Evolutionary conservation across 208 protist species (phyloP).

Genomic region (Wallacemonas sp.): DNA sequence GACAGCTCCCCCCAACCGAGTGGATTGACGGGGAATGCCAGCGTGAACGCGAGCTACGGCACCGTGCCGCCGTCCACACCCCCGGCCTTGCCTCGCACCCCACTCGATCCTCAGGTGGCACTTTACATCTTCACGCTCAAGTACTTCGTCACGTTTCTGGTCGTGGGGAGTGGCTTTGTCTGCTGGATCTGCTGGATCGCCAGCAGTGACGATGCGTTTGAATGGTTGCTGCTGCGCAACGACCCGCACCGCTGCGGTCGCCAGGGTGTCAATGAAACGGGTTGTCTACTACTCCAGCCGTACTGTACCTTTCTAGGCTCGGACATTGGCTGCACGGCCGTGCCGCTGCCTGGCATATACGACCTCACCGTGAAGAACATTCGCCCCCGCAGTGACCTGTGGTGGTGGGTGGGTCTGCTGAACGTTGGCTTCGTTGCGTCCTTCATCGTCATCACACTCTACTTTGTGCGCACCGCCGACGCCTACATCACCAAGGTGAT

Average conservation of each 20-base stretch:
- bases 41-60: background rate
- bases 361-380: constrained; percentile 83
- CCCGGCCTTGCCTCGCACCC: constrained; percentile 27
- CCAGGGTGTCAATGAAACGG: constrained; percentile 43
- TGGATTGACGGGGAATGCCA: too few species aligned
- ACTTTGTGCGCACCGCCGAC: constrained; percentile 43
- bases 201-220: constrained; percentile 38
- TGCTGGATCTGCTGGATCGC: constrained; percentile 73
- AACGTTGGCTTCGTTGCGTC: constrained; percentile 64
- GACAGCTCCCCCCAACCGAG: background rate
- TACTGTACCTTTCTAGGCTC: constrained; percentile 50
- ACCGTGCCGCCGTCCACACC: background rate
- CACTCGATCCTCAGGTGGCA: constrained; percentile 73
- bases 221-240: constrained; percentile 26
- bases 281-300: constrained; percentile 42
- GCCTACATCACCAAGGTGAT: constrained; percentile 59
- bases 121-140: constrained; percentile 82
- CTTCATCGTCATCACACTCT: constrained; percentile 40
- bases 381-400: constrained; percentile 42
- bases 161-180: constrained; percentile 56
- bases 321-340: constrained; percentile 42
- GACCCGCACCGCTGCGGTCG: constrained; percentile 54
- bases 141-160: constrained; percentile 59
- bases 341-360: constrained; percentile 68
- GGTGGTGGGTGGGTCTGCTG: constrained; percentile 55